Evolutionary conservation across 169 alveolate genomes (phyloP).

Genomic region (Babesia ovata): DNA sequence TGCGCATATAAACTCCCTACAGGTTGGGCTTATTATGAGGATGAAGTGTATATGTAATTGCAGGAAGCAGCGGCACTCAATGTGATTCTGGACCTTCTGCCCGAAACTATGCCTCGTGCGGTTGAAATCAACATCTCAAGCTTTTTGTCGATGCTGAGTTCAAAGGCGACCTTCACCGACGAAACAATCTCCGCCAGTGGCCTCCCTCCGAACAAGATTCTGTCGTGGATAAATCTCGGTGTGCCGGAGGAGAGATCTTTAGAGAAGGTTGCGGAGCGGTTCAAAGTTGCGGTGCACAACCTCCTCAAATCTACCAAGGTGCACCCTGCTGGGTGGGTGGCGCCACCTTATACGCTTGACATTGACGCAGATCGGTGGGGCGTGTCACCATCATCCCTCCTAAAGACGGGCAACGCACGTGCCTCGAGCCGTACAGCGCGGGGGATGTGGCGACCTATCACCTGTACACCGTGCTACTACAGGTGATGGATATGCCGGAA

Average conservation of each 20-base stretch:
- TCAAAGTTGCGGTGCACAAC: conserved; percentile 1
- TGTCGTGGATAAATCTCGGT: neutral
- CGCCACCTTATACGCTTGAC: neutral
- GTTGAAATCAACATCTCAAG: conserved; percentile 39
- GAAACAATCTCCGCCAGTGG: conserved; percentile 37
- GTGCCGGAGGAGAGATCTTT: conserved; percentile 14
- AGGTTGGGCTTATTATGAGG: conserved; percentile 16
- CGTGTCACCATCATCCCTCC: neutral
- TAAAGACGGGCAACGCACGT: neutral
- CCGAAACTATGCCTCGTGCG: neutral
- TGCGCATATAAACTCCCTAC: conserved; percentile 44
- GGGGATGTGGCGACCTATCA: conserved; percentile 42
- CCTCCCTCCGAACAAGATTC: conserved; percentile 16
- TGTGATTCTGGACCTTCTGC: conserved; percentile 22
- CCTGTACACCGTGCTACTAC: conserved; percentile 17
- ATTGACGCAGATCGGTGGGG: neutral
- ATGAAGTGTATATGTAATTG: neutral
- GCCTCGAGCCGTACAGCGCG: conserved; percentile 23
- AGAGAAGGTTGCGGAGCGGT: conserved; percentile 15
- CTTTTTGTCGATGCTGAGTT: conserved; percentile 13
- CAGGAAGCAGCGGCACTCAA: conserved; percentile 56
- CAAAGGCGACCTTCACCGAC: conserved; percentile 33
- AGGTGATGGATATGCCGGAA: conserved; percentile 23
- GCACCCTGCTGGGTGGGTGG: neutral
- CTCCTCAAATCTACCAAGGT: neutral